A percentile compares a stretch with the other conserved stretches of the same genome.
Evolutionary conservation across 371 early-diverging fungal species (phyloP).

Genomic region (Mortierella sp.): DNA sequence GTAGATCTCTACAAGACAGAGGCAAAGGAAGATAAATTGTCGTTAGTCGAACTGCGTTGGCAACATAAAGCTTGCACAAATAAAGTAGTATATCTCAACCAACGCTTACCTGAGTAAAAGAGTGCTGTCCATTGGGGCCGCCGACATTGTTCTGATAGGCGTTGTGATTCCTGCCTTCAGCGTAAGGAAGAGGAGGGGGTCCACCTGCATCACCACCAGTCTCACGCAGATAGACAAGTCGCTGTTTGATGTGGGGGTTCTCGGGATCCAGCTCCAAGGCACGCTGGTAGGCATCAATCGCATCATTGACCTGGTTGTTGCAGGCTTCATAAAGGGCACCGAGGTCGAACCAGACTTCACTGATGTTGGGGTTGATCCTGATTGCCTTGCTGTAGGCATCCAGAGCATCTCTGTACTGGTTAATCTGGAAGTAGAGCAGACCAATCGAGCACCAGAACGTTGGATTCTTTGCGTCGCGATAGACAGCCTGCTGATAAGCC

Average conservation of each 20-base stretch:
- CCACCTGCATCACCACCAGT: constrained; percentile 55
- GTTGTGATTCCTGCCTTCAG: constrained; percentile 69
- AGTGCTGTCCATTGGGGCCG: constrained; percentile 33
- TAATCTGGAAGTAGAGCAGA: constrained; percentile 96
- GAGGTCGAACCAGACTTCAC: constrained; percentile 97
- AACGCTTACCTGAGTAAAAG: constrained; percentile 41
- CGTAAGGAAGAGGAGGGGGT: constrained; percentile 65
- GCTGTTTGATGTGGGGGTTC: constrained; percentile 86
- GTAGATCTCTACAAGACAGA: constrained; percentile 28
- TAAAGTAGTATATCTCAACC: neutral
- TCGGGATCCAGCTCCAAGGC: constrained; percentile 93
- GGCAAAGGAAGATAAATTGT: too few species aligned
- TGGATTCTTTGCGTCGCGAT: constrained; percentile 95
- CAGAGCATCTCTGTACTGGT: constrained; percentile 95
- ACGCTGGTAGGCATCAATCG: constrained; percentile 96
- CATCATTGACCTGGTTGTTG: constrained; percentile 97
- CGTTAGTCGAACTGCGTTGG: neutral
- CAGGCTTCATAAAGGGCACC: constrained; percentile 98
- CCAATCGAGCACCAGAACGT: constrained; percentile 99
- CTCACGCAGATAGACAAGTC: constrained; percentile 67
- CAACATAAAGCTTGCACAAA: neutral
- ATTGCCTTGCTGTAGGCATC: constrained; percentile 98
- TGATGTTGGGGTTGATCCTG: constrained; percentile 92
- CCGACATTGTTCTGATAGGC: constrained; percentile 45
- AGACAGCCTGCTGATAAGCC: constrained; percentile 98